A percentile compares a stretch with the other conserved stretches of the same genome.
Conservation (phyloP, 2,329 filamentous ascomycete genomes). For the Lojkania enalia region DNA sequence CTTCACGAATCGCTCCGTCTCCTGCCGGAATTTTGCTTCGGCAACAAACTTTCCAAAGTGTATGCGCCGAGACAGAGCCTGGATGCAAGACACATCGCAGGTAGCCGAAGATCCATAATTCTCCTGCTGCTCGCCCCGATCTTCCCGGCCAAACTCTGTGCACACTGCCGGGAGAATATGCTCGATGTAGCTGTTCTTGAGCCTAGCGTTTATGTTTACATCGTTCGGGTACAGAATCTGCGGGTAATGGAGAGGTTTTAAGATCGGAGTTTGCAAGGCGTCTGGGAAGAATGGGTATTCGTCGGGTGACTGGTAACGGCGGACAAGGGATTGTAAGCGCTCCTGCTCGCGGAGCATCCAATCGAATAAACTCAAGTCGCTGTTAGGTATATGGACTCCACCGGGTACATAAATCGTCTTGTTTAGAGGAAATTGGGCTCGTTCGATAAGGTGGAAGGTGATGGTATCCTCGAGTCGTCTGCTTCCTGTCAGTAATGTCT, state of each 20-base stretch:
- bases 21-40: slow-evolving; percentile 88
- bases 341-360: slow-evolving; percentile 93
- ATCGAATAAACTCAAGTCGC: slow-evolving; percentile 81
- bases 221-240: slow-evolving; percentile 83
- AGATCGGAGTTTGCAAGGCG: slow-evolving; percentile 75
- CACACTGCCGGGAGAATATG: slow-evolving; percentile 84
- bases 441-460: slow-evolving; percentile 94
- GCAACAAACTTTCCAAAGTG: slow-evolving; percentile 99
- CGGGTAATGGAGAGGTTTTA: slow-evolving; percentile 88
- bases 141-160: slow-evolving; percentile 72
- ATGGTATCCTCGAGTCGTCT: slow-evolving; percentile 98
- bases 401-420: slow-evolving; percentile 80
- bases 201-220: slow-evolving; percentile 86
- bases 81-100: slow-evolving; percentile 85
- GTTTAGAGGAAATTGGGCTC: slow-evolving; percentile 96
- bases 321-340: slow-evolving; percentile 85
- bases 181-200: slow-evolving; percentile 83
- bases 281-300: slow-evolving; percentile 97
- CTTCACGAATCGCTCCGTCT: slow-evolving; percentile 76
- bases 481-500: slow-evolving; percentile 20
- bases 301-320: slow-evolving; percentile 93
- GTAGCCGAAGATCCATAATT: slow-evolving; percentile 95
- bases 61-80: slow-evolving; percentile 86
- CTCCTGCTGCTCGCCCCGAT: slow-evolving; percentile 83
- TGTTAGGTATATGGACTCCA: slow-evolving; percentile 76